Percentiles rank a stretch among this genome's conserved stretches.
These are phyloP conservation scores for Syzygium aqueum DNA, from an alignment of 345 rosid genomes.

Conservation along the genomic window DNA sequence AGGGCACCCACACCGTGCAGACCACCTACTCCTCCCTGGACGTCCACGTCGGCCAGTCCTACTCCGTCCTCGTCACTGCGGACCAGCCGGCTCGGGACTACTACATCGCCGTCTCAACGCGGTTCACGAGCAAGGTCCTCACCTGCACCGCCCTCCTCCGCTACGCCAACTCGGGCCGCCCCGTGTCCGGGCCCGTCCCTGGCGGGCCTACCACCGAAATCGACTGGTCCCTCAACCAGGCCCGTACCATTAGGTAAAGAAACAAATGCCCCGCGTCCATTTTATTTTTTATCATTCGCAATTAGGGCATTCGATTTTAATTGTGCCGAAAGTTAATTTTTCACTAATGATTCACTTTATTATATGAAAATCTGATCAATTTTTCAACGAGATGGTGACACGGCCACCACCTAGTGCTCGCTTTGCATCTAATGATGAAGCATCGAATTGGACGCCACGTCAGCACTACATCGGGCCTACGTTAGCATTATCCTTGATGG, in stretches of 20 bases:
- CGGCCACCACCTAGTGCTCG: no score
- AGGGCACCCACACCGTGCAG: slow-evolving; percentile 86
- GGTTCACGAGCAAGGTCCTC: slow-evolving; percentile 38
- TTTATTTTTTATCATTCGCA: no score
- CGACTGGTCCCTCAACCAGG: slow-evolving; percentile 71
- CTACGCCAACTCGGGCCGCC: slow-evolving; percentile 44
- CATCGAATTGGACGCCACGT: no score
- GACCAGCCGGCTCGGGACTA: slow-evolving; percentile 59
- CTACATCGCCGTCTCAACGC: slow-evolving; percentile 49
- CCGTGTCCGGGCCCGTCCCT: slow-evolving; percentile 37
- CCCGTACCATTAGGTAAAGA: slow-evolving; percentile 52
- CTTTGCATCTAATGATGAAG: no score
- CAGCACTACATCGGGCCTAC: no score
- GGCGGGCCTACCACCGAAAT: slow-evolving; percentile 37
- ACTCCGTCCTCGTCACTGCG: slow-evolving; percentile 77
- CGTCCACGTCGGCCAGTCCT: slow-evolving; percentile 82
- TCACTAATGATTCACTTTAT: not conserved
- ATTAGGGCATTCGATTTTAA: not conserved
- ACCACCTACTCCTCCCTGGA: slow-evolving; percentile 51
- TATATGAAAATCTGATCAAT: no score
- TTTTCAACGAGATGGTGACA: no score
- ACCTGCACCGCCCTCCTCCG: slow-evolving; percentile 44
- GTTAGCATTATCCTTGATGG: no score
- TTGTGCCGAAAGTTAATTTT: not conserved
- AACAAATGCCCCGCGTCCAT: not conserved